Conservation (phyloP, 345 rosid genomes). For the Populus pruinosa region DNA sequence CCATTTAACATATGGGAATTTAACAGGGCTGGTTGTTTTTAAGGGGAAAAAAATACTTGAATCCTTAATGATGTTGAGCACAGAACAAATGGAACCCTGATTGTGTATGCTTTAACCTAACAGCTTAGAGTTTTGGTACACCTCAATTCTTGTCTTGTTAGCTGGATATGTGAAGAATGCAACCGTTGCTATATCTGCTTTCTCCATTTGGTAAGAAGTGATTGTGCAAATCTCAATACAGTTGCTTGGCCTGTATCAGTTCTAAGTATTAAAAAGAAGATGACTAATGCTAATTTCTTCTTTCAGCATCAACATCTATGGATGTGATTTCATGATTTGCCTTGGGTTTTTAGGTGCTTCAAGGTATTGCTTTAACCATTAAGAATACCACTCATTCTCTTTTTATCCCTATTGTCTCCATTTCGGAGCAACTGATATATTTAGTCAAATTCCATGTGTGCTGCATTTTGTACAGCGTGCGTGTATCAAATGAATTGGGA, state of each 20-base stretch:
- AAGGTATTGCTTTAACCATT: conserved; percentile 17
- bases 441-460: no score
- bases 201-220: conserved; percentile 71
- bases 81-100: no score
- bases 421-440: no score
- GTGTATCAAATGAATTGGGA: conserved; percentile 52
- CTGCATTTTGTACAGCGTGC: conserved; percentile 28
- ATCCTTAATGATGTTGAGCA: no score
- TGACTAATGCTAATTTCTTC: no score
- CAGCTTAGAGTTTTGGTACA: conserved; percentile 85
- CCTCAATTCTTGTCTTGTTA: conserved; percentile 55
- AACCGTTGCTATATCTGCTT: conserved; percentile 57
- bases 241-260: conserved; percentile 41
- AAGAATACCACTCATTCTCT: no score
- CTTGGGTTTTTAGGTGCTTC: conserved; percentile 35
- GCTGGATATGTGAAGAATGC: conserved; percentile 77
- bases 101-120: not conserved
- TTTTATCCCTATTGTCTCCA: no score
- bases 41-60: no score
- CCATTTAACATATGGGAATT: not conserved
- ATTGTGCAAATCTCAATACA: conserved; percentile 35
- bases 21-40: no score
- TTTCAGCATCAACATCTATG: conserved; percentile 37
- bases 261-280: no score
- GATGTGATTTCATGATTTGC: conserved; percentile 36